A percentile compares a stretch with the other conserved stretches of the same genome.
Conservation (phyloP, 2,329 filamentous ascomycete species). For the Fusarium hostae region DNA sequence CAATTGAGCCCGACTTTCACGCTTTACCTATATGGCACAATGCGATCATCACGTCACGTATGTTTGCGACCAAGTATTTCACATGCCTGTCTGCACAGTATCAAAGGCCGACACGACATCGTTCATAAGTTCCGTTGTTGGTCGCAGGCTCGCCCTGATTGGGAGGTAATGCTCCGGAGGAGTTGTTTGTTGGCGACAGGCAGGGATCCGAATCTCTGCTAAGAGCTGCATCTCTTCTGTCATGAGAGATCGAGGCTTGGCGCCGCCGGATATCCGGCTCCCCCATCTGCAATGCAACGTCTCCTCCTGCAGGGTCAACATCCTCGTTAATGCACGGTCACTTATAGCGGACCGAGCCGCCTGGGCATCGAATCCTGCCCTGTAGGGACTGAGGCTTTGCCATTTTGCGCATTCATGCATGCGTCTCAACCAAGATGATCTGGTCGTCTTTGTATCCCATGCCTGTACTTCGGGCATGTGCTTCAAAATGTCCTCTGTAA, state of each 20-base stretch:
- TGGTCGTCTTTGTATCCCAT: neutral
- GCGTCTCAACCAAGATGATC: neutral
- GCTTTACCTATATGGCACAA: neutral
- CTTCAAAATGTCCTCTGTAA: neutral
- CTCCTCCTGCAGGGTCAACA: neutral
- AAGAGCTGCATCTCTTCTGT: neutral
- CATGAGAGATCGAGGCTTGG: neutral
- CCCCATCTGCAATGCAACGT: neutral
- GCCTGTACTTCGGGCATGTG: neutral
- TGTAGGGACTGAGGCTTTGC: neutral
- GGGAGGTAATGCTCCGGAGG: neutral
- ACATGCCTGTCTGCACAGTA: neutral
- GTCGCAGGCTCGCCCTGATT: neutral
- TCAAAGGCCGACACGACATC: neutral
- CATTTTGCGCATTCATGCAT: neutral
- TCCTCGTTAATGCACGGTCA: neutral
- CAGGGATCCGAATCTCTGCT: neutral
- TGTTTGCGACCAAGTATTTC: neutral
- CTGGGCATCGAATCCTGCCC: neutral
- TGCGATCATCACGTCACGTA: neutral
- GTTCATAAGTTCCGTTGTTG: neutral
- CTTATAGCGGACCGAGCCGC: neutral
- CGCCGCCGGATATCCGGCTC: neutral
- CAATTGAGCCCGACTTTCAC: neutral
- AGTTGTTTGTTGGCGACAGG: neutral